A percentile compares a stretch with the other conserved stretches of the same genome.
Conservation (phyloP, 129 eudicot genomes). For the Solidago caesia region DNA sequence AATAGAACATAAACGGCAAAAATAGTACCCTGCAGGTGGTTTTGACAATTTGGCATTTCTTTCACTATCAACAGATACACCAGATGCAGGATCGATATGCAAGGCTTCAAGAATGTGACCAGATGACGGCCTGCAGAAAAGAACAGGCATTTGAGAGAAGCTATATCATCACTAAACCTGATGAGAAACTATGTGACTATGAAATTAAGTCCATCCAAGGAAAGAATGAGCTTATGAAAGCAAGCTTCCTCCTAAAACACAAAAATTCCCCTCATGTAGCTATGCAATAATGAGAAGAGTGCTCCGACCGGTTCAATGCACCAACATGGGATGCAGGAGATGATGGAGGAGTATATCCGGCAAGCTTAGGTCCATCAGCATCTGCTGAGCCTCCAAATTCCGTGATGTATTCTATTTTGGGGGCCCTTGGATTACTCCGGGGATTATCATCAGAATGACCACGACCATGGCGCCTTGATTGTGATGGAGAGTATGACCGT, state of each 20-base stretch:
- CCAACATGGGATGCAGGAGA: constrained; percentile 81
- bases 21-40: constrained; percentile 56
- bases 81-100: constrained; percentile 97
- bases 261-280: constrained; percentile 68
- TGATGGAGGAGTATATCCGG: constrained; percentile 86
- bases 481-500: constrained; percentile 83
- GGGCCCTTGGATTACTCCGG: constrained; percentile 77
- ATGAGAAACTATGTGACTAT: constrained; percentile 31
- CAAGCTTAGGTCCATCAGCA: constrained; percentile 64
- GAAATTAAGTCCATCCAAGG: constrained; percentile 35
- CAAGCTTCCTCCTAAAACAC: constrained; percentile 67
- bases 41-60: constrained; percentile 60
- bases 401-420: constrained; percentile 92
- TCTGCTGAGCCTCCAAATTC: constrained; percentile 89
- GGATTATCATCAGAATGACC: constrained; percentile 66
- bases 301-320: constrained; percentile 97
- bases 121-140: constrained; percentile 82
- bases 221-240: constrained; percentile 41
- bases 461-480: constrained; percentile 73
- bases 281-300: constrained; percentile 86
- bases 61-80: constrained; percentile 77
- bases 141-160: constrained; percentile 41
- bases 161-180: constrained; percentile 20
- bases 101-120: constrained; percentile 95
- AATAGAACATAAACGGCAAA: background rate